phyloP scores from a whole-genome alignment of 2,329 filamentous ascomycete species.

The Penicillium sp. region DNA sequence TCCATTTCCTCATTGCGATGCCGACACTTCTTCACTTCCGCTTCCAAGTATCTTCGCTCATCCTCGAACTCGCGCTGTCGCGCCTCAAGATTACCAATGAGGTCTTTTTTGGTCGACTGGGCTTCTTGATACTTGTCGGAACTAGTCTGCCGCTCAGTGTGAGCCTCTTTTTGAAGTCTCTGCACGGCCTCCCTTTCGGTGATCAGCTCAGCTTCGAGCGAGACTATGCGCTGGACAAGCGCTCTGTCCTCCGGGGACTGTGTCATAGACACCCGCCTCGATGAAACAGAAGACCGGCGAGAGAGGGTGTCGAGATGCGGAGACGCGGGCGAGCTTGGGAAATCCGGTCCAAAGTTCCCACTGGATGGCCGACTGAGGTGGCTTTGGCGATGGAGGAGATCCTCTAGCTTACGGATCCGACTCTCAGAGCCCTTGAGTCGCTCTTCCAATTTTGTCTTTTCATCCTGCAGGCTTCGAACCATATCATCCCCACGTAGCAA shows the following conservation, averaged over 20 bases:
- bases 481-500: constrained; percentile 85
- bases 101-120: constrained; percentile 87
- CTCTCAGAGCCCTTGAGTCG: constrained; percentile 82
- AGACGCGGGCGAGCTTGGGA: constrained; percentile 43
- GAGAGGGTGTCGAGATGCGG: constrained; percentile 47
- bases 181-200: constrained; percentile 68
- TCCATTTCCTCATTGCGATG: constrained; percentile 82
- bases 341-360: constrained; percentile 48
- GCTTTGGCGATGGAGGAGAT: constrained; percentile 81
- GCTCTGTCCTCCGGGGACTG: constrained; percentile 61
- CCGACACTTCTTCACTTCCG: constrained; percentile 74
- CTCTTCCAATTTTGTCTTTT: constrained; percentile 72
- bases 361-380: constrained; percentile 56
- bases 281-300: constrained; percentile 60
- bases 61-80: constrained; percentile 83
- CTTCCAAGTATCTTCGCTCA: constrained; percentile 79
- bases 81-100: constrained; percentile 92
- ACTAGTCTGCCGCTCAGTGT: constrained; percentile 59
- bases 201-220: constrained; percentile 75
- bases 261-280: constrained; percentile 61
- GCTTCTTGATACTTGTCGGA: constrained; percentile 74
- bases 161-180: constrained; percentile 68
- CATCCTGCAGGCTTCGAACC: constrained; percentile 72
- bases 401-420: constrained; percentile 85
- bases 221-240: constrained; percentile 60